Evolutionary conservation across 192 early-diverging fungal genomes (phyloP), one percentile per base, ranked within the genome.

Genomic region (Chytriomyces sp.): DNA sequence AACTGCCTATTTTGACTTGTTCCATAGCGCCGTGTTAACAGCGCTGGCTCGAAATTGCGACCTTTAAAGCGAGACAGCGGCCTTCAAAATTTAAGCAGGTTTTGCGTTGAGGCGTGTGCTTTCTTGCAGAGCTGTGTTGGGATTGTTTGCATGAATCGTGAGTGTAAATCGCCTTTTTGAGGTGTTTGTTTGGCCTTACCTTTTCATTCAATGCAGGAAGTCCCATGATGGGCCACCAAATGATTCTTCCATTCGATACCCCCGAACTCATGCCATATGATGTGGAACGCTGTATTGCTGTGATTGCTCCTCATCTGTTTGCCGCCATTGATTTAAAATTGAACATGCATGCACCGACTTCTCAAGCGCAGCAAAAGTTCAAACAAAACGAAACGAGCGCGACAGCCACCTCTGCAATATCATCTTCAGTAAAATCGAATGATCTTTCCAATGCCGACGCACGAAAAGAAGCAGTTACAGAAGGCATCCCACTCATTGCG

Each of bases 121-220:
- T 50, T 77, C 28, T 57, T 77, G 10, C 76, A 77, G 48, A 67
- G 69, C 59, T 77, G 67, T 46, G 47, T 77, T 26, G 76, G 76
- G 7, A 26, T 77, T 43, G 67, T 77, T 13, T 45, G 76, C 26
- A 11, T 77, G 26, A 77, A 66, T 35, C 9, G 73, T 68, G 18
- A 68, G 67, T 46, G 63, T 26, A 35, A 23, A 24, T 64, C 3
- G n/a, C 63, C 2, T 13, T 13, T 0, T 24, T 64, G 18, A 64
- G 70, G 24, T 20, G 8, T 64, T 64, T 61, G 18, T 20, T 18
- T 57, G 47, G 8, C 46, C 18, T 28, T 23, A 64, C 28, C 28
- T 16, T 44, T 18, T 44, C 28, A 45, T 16, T n/a, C 18, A 35
- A 35, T 67, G 10, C 26, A 69, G 75, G 76, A 9, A 59, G 57